Conservation (phyloP, 192 early-diverging fungal species). For the Thamnidium elegans region DNA sequence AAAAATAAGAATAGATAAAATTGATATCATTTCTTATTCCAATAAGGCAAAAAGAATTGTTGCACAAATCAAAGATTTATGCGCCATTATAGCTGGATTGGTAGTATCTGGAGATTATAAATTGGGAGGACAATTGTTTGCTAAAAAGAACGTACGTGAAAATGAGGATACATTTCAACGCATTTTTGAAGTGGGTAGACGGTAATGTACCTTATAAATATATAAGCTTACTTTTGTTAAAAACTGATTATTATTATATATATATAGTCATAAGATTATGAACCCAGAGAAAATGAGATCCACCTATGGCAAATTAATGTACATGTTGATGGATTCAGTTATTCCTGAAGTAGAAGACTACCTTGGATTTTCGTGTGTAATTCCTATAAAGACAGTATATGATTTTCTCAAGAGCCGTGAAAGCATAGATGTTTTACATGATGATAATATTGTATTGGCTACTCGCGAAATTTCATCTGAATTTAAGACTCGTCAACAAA, state of each 20-base stretch:
- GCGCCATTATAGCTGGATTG: constrained; percentile 89
- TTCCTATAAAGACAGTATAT: constrained; percentile 91
- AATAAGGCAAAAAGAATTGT: constrained; percentile 91
- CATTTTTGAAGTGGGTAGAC: constrained; percentile 67
- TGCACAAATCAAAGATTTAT: constrained; percentile 92
- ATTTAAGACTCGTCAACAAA: constrained; percentile 59
- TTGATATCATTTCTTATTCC: constrained; percentile 73
- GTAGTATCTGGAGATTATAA: constrained; percentile 82
- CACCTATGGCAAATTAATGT: constrained; percentile 95
- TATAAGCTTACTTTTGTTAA: background rate
- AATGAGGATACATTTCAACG: constrained; percentile 76
- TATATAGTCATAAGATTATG: constrained; percentile 73
- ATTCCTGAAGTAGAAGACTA: constrained; percentile 69
- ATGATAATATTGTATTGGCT: constrained; percentile 74
- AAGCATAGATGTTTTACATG: constrained; percentile 70
- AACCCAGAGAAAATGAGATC: constrained; percentile 96
- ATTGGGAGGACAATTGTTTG: constrained; percentile 70
- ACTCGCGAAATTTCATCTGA: constrained; percentile 67
- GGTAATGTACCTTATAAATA: constrained; percentile 26
- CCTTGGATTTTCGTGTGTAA: constrained; percentile 75
- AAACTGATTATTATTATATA: background rate
- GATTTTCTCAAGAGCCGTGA: constrained; percentile 63
- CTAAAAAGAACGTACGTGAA: constrained; percentile 55
- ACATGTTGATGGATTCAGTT: constrained; percentile 80
- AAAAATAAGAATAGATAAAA: constrained; percentile 37